Evolutionary conservation across 345 rosid genomes (phyloP).

Genomic region (Hypericum perforatum): DNA sequence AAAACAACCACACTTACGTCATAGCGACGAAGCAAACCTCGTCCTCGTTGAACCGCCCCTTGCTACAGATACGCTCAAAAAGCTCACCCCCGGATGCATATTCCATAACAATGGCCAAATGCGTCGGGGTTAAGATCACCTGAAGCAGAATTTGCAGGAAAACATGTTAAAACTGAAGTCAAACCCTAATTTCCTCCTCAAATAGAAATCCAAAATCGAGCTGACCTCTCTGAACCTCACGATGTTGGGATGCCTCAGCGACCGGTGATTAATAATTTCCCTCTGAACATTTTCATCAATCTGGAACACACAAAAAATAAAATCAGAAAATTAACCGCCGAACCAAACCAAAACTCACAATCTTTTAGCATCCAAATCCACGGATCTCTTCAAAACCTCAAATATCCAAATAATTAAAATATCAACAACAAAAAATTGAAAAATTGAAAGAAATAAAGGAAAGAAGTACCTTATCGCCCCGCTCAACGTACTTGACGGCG

Average conservation of each 20-base stretch:
- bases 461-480: constrained; percentile 21
- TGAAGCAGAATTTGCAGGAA: constrained; percentile 3
- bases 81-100: constrained; percentile 32
- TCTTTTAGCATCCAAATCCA: too few species aligned
- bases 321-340: background rate
- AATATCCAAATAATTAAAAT: too few species aligned
- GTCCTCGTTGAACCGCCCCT: constrained; percentile 22
- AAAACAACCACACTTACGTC: background rate
- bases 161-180: background rate
- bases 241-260: constrained; percentile 25
- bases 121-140: constrained; percentile 25
- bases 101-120: constrained; percentile 30
- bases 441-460: too few species aligned
- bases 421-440: too few species aligned
- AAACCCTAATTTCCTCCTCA: background rate
- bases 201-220: background rate
- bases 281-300: constrained; percentile 29
- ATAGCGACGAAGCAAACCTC: constrained; percentile 12
- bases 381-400: too few species aligned
- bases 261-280: constrained; percentile 27
- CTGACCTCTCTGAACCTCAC: constrained; percentile 30
- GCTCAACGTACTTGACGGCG: constrained; percentile 24
- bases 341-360: too few species aligned
- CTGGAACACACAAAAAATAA: constrained; percentile 11
- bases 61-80: constrained; percentile 23